Evolutionary conservation across 768 basidiomycete genomes (phyloP), one percentile per base, ranked within the genome.

Genomic region (Boletus patriciae): DNA sequence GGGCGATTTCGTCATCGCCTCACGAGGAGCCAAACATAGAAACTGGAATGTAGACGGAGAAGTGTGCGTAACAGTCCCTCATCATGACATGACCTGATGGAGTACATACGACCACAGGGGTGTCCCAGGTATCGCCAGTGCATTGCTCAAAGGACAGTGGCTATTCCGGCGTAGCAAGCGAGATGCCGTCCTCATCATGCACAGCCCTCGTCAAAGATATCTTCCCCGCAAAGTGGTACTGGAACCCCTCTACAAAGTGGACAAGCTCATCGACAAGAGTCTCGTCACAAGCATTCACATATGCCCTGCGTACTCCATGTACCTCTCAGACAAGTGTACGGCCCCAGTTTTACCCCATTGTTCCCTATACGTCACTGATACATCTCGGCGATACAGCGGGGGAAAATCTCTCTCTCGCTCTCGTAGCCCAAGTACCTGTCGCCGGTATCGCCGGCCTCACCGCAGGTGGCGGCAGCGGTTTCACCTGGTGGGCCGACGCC

Each of bases 221-320:
- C 7, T 70, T 13, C 66, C 68, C 1, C 56, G 50, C 2, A 50
- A 63, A 0, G 58, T 61, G 3, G 50, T 73, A 3, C 57, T 75
- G 19, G 62, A 67, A 11, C 59, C 51, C 1, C 60, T 76, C 34
- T 64, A 66, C 51, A 38, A 63, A 16, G 53, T 71, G 8, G 63
- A 60, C n/a, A 62, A 55, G 15, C 62, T 76, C n/a, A 54, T 63
- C 11, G 53, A 70, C 50, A 75, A 70, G 45, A 57, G 38, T 27
- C 62, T 76, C 38, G 73, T 75, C 45, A 76, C 73, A 1, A 66
- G 59, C 37, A 60, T 65, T 11, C 53, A 72, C 25, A 44, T 64
- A 0, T 76, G 73, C 37, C 62, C 67, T 15, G 74, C 73, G 0
- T 67, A 66, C 47, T 66, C 65, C n/a, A 66, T 74, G 65, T 76